Evolutionary conservation across 176 grass and related monocot species (phyloP).

Genomic region (Eragrostis curvula): DNA sequence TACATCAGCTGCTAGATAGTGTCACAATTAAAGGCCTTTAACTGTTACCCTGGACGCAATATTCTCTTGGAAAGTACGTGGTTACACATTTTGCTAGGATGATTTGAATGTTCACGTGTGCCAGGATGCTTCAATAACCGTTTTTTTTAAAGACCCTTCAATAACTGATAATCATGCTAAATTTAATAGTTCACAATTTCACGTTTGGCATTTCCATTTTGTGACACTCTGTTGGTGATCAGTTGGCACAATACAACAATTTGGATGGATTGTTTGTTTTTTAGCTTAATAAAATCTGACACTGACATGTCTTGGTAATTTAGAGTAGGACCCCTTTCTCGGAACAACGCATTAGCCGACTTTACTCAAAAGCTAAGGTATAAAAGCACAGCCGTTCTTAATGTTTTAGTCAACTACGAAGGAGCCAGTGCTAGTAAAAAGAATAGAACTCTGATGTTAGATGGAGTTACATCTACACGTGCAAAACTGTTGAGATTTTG

Average conservation of each 20-base stretch:
- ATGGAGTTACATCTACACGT: not conserved
- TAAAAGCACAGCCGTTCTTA: not conserved
- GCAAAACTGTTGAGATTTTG: not conserved
- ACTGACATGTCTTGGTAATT: not conserved
- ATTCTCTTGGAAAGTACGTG: not conserved
- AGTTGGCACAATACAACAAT: not conserved
- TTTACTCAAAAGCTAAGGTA: not conserved
- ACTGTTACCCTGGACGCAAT: constrained; percentile 9
- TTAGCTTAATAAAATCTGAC: not conserved
- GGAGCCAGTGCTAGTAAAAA: not conserved
- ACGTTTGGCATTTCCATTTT: not conserved
- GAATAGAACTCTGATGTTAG: not conserved
- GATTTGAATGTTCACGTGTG: not conserved
- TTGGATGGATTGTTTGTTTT: not conserved
- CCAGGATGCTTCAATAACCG: not conserved
- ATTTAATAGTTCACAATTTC: not conserved
- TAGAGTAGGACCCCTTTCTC: not conserved
- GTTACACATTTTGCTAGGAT: not conserved
- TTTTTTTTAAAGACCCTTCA: no score
- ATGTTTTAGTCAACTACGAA: not conserved
- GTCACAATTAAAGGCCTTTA: not conserved
- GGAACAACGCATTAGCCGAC: not conserved
- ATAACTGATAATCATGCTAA: not conserved
- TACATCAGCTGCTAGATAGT: not conserved
- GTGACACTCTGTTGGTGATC: not conserved